Percentiles rank a stretch among this genome's conserved stretches.
Evolutionary conservation across 495 filamentous ascomycete genomes (phyloP).

Genomic region (Penicillium pulvis): DNA sequence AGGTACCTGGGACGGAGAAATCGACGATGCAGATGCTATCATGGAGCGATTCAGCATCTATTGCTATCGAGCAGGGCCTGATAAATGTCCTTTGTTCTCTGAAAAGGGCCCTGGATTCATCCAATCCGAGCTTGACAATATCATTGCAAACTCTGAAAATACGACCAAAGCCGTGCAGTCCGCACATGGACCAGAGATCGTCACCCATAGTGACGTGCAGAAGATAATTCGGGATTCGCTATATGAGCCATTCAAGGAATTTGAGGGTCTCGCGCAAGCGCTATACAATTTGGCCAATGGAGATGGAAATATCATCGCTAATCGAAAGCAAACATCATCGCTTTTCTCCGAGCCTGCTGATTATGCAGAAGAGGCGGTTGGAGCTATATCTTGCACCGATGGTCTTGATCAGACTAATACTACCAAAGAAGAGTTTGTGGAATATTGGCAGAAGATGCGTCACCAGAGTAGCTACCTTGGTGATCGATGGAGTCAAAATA

Average conservation of each 20-base stretch:
- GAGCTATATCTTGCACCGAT: background rate
- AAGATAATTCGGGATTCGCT: background rate
- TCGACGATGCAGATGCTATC: background rate
- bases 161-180: background rate
- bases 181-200: background rate
- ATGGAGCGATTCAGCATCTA: background rate
- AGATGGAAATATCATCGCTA: background rate
- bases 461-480: background rate
- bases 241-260: background rate
- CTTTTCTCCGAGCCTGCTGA: background rate
- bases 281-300: background rate
- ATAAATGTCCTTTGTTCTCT: background rate
- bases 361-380: background rate
- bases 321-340: background rate
- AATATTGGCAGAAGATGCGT: background rate
- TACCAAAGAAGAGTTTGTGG: background rate
- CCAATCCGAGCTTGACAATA: background rate
- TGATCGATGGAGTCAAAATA: background rate
- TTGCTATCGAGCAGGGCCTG: background rate
- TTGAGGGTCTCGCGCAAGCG: background rate
- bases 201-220: background rate
- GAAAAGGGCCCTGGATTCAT: background rate
- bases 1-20: background rate
- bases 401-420: background rate
- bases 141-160: background rate